Percentiles rank a stretch among this genome's conserved stretches.
These are phyloP conservation scores for Parasitella parasitica DNA, from an alignment of 371 early-diverging fungal genomes.

Conservation along the genomic window DNA sequence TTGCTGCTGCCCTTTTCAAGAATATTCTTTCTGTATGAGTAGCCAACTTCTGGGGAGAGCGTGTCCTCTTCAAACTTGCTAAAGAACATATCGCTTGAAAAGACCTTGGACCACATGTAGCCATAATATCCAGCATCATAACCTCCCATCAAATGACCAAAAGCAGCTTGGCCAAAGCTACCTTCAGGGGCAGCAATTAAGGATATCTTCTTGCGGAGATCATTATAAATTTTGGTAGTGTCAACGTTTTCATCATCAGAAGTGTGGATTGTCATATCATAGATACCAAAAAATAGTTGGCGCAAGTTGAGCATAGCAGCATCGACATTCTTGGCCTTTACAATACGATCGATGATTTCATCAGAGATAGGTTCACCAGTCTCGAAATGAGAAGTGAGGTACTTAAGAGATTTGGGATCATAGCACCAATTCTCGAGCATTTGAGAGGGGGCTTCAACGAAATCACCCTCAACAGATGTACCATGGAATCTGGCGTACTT, in stretches of 20 bases:
- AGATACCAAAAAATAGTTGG: conserved; percentile 77
- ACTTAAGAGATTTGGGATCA: conserved; percentile 68
- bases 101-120: conserved; percentile 80
- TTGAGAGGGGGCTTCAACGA: conserved; percentile 90
- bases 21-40: conserved; percentile 64
- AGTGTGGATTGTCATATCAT: conserved; percentile 75
- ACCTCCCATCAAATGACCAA: conserved; percentile 82
- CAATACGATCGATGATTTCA: conserved; percentile 67
- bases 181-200: conserved; percentile 56
- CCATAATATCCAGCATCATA: conserved; percentile 77
- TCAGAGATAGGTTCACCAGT: conserved; percentile 74
- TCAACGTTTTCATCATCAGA: conserved; percentile 54
- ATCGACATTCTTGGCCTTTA: conserved; percentile 73
- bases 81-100: conserved; percentile 84
- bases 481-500: conserved; percentile 77
- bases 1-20: conserved; percentile 72
- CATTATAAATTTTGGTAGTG: conserved; percentile 56
- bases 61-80: conserved; percentile 70
- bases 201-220: conserved; percentile 65
- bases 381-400: conserved; percentile 72
- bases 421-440: conserved; percentile 79
- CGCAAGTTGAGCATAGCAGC: conserved; percentile 74
- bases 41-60: conserved; percentile 53
- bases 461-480: conserved; percentile 80
- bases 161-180: conserved; percentile 46